Percentiles rank a stretch among this genome's conserved stretches.
phyloP scores from a whole-genome alignment of 805 yeast genomes.

The Candida arabinofermentans region DNA sequence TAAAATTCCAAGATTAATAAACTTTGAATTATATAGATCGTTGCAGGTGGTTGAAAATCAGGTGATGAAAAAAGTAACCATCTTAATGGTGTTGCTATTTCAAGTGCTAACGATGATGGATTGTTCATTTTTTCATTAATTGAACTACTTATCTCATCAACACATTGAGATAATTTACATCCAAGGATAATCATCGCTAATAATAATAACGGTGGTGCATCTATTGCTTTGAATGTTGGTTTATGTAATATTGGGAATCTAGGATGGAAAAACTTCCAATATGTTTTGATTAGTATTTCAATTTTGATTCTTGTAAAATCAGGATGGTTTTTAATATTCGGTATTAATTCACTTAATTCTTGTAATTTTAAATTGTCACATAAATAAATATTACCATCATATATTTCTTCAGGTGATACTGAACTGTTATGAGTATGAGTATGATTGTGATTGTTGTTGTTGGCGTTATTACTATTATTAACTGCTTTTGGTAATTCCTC shows the following conservation, averaged over 20 bases:
- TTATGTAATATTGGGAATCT: conserved; percentile 56
- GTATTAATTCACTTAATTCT: conserved; percentile 25
- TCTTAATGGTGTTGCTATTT: conserved; percentile 27
- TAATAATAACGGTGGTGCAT: conserved; percentile 46
- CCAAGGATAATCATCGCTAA: conserved; percentile 57
- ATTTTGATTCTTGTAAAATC: conserved; percentile 29
- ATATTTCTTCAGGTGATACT: neutral
- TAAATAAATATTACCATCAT: conserved; percentile 1
- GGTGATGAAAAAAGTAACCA: conserved; percentile 67
- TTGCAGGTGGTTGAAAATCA: conserved; percentile 74
- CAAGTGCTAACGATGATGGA: conserved; percentile 38
- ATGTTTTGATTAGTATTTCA: conserved; percentile 32
- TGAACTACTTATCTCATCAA: conserved; percentile 23
- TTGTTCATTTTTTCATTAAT: conserved; percentile 15
- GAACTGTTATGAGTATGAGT: no score
- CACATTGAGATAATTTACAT: conserved; percentile 33
- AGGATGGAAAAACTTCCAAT: conserved; percentile 59
- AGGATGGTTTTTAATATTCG: conserved; percentile 21
- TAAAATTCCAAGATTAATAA: conserved; percentile 70
- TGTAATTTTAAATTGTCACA: conserved; percentile 17
- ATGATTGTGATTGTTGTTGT: no score
- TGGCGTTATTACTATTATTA: no score
- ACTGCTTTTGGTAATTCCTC: no score
- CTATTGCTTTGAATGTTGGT: conserved; percentile 50
- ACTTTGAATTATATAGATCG: conserved; percentile 72